Base-by-base conservation (phyloP, 495 filamentous ascomycete species). In the Aspergillus incahuasiensis region DNA sequence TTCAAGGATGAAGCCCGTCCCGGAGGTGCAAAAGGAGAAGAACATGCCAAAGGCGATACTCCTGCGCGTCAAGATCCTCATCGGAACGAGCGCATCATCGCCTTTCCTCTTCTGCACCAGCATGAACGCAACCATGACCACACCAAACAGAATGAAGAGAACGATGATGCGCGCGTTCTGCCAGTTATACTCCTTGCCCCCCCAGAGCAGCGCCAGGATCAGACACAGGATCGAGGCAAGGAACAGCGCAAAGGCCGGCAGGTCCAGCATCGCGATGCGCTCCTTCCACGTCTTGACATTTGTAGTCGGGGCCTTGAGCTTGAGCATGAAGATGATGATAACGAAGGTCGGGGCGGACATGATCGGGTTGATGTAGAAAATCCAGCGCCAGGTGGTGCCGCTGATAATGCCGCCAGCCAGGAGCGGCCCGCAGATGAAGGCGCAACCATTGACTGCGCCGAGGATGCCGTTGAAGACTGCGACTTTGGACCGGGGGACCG, bases 351-450 rank as follows among this genome's bases (percentile, higher is more conserved):
- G 8, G 82, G 8, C 85, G 85, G 38, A 87, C 74, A 5, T 84
- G 85, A 18, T 35, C 5, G 87, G 68, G 54, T 89, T 90, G 69
- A 87, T 86, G 64, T 82, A 91, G 68, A 92, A 91, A 62, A 87
- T 91, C 89, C 88, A 92, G 54, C 89, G 72, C 89, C 89, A 94
- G 1, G 81, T 81, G 5, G 32, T 35, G 8, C 32, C 32, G 32
- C 13, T 35, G 32, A 35, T 35, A 12, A 35, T 35, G 6, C 32
- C 32, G 6, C 32, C 32, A 2, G 32, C 32, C 32, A 84, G 67
- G 0, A 91, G 68, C 1, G 88, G 87, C 11, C 86, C 87, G 15
- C 82, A 75, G 39, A 87, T 80, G 15, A 73, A 80, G 1, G 87
- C 82, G 24, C 91, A 78, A 16, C 86, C 88, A 66, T 82, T 90